Evolutionary conservation across 1,284 basidiomycete species (phyloP), one percentile per base, ranked within the genome.

Genomic region (Naganishia albida): DNA sequence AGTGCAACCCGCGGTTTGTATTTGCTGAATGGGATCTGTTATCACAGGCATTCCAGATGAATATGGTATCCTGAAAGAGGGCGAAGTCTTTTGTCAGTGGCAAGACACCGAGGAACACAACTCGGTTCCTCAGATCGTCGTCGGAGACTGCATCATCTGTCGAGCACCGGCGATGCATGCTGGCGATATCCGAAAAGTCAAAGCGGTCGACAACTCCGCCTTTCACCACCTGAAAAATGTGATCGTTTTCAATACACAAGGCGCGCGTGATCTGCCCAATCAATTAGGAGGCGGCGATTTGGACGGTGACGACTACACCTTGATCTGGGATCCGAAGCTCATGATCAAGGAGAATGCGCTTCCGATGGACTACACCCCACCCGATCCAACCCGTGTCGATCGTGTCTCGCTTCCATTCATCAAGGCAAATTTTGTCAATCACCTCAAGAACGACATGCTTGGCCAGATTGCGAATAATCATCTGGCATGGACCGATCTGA

Each of bases 221-320:
- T 70, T 80, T 25, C 70, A 72, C n/a, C 74, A 77, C 44, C 69
- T 78, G 15, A 74, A 73, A 64, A 80, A 80, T 50, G 77, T 79
- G 23, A 73, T 79, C 25, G 75, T 80, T 10, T 78, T 80, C 70
- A 77, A 72, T 63, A 72, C 67, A 0, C 65, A 73, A 49, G 79
- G 79, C 3, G 48, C 64, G 3, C 68, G 78, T 0, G 77, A 77
- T 63, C 67, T 80, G 3, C 77, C 79, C 3, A 75, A 76, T 63
- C 78, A 75, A 74, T 70, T 80, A 0, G 75, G 77, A 7, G 79
- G 79, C 6, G 79, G 79, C 2, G 79, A 80, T 68, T 71, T 79
- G 3, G 79, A 79, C 60, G 77, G 78, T 12, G 70, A 72, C 53
- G 78, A 78, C 59, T 80, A 73, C 62, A 79, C 78, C 6, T 56